These are phyloP conservation scores for Diutina catenulata DNA, from an alignment of 1,139 yeast species.

Conservation along the genomic window DNA sequence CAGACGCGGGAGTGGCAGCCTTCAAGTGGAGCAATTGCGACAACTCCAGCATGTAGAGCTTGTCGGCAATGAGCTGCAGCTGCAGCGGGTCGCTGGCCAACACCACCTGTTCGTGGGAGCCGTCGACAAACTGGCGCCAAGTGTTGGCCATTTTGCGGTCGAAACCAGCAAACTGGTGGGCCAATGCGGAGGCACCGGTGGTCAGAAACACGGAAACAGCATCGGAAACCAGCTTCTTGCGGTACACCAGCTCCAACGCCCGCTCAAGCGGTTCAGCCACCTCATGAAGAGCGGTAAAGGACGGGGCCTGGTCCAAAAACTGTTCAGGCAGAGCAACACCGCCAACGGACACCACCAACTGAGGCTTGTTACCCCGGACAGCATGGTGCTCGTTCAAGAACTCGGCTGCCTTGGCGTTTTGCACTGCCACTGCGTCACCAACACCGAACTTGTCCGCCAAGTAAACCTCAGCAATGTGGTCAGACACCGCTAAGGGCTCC, in stretches of 20 bases:
- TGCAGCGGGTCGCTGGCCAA: neutral
- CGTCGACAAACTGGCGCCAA: slow-evolving; percentile 1
- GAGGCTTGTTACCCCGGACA: neutral
- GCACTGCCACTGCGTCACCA: neutral
- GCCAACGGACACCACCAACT: neutral
- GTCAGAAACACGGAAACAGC: no score
- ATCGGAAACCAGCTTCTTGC: no score
- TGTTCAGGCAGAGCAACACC: neutral
- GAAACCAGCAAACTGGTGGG: neutral
- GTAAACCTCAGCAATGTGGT: neutral
- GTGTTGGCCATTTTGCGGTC: neutral
- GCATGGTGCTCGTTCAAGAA: slow-evolving; percentile 1
- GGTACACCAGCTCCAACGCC: no score
- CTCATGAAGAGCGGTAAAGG: neutral
- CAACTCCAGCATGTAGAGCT: neutral
- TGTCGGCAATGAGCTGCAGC: neutral
- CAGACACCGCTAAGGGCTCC: neutral
- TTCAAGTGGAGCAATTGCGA: slow-evolving; percentile 1
- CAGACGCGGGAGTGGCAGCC: neutral
- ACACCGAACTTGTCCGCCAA: slow-evolving; percentile 3
- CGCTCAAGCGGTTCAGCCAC: no score
- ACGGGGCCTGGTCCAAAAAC: neutral
- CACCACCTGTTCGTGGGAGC: neutral
- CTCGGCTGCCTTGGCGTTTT: neutral
- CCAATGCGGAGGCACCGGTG: no score